Conservation (phyloP, 2,329 filamentous ascomycete genomes). For the Venturia oleaginea region DNA sequence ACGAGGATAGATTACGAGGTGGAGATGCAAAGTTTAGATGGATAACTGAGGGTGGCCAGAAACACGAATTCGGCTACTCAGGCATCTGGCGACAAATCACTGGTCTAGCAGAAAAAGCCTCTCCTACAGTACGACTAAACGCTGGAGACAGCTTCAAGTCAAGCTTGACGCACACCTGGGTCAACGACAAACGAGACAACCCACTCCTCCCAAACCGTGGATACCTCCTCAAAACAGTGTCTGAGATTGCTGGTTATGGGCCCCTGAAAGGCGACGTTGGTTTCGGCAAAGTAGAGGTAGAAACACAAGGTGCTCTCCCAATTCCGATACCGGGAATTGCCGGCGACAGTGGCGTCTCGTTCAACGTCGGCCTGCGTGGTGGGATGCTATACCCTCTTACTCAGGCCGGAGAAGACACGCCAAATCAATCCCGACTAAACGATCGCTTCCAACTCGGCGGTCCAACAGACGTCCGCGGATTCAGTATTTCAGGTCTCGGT, state of each 20-base stretch:
- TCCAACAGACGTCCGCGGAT: constrained; percentile 88
- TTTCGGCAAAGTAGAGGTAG: constrained; percentile 89
- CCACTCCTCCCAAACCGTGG: constrained; percentile 75
- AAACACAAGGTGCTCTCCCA: constrained; percentile 67
- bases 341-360: constrained; percentile 65
- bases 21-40: constrained; percentile 69
- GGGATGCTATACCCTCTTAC: constrained; percentile 79
- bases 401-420: constrained; percentile 44
- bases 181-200: constrained; percentile 72
- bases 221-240: constrained; percentile 66
- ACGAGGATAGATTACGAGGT: constrained; percentile 80
- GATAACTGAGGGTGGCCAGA: constrained; percentile 50
- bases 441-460: constrained; percentile 94
- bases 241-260: constrained; percentile 82
- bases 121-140: constrained; percentile 70
- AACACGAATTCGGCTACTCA: constrained; percentile 72
- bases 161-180: constrained; percentile 72
- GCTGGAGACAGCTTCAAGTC: constrained; percentile 89
- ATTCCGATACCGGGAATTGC: constrained; percentile 61
- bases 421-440: constrained; percentile 69
- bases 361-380: constrained; percentile 72
- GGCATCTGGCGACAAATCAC: constrained; percentile 85
- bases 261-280: constrained; percentile 78
- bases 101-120: constrained; percentile 63
- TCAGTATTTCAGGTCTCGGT: constrained; percentile 80